Evolutionary conservation across 2,329 filamentous ascomycete genomes (phyloP).

Genomic region (Colletotrichum sansevieriae): DNA sequence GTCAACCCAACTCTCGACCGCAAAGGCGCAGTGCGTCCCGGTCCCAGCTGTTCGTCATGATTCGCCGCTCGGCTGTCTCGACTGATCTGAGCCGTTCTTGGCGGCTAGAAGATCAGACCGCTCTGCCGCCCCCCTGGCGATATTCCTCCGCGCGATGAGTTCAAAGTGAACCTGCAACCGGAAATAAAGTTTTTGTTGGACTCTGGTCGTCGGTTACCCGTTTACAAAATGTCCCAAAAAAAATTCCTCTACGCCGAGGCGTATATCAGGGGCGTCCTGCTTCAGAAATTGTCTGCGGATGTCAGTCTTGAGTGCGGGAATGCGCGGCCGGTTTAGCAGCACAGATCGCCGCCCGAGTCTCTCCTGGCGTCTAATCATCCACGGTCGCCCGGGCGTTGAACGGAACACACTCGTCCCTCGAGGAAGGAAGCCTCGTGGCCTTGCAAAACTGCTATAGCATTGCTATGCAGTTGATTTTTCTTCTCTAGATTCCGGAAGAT

Average conservation of each 20-base stretch:
- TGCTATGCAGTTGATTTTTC: not conserved
- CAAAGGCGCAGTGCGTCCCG: not conserved
- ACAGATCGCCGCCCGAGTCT: constrained; percentile 14
- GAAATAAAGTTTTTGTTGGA: constrained; percentile 3
- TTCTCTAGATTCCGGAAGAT: constrained; percentile 7
- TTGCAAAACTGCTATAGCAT: not conserved
- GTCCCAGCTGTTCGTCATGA: constrained; percentile 8
- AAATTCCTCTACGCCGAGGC: constrained; percentile 19
- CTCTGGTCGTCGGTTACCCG: not conserved
- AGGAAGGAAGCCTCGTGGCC: not conserved
- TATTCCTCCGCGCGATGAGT: constrained; percentile 3
- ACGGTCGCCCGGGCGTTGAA: constrained; percentile 36
- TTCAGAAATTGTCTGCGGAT: constrained; percentile 21
- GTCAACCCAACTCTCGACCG: constrained; percentile 19
- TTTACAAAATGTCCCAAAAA: not conserved
- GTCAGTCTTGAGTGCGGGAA: constrained; percentile 8
- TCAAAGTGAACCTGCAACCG: constrained; percentile 2
- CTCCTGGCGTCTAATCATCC: constrained; percentile 36
- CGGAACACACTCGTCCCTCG: constrained; percentile 28
- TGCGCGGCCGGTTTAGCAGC: not conserved
- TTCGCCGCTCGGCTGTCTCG: constrained; percentile 35
- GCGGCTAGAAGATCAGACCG: constrained; percentile 32
- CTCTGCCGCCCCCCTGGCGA: constrained; percentile 2
- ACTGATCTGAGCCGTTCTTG: constrained; percentile 41
- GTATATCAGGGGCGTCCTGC: constrained; percentile 37